Base-by-base conservation (phyloP, 1,139 yeast genomes). In the Yamadazyma kanchanaburiensis region DNA sequence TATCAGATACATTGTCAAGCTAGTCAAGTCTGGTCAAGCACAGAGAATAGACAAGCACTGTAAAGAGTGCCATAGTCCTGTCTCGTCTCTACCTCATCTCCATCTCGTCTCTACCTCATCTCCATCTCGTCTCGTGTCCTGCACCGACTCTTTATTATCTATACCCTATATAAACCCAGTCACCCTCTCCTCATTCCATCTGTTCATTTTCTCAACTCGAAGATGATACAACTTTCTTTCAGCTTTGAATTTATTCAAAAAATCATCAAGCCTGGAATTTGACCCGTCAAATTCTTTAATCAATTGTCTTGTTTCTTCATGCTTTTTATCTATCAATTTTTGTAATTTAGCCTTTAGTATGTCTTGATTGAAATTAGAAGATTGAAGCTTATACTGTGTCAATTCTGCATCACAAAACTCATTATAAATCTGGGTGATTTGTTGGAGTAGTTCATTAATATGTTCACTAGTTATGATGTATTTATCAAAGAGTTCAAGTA, bases 141-240 rank as follows among this genome's bases (percentile, higher is more conserved):
- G n/a, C n/a, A 22, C 11, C 21, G 28, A 24, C 15, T n/a, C 5
- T 18, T 10, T 10, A 10, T 18, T 8, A 18, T 10, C 20, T 10
- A 18, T 7, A 18, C n/a, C n/a, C 18, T 27, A 57, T 25, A 54
- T 39, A 31, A 62, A 52, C 10, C 83, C 84, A 18, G 77, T 73
- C 0, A 81, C 81, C 33, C 89, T 55, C 39, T 80, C 85, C 47
- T 81, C 88, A 31, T 71, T 64, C 71, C 84, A 70, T 27, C 89
- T 57, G 40, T 72, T 70, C 38, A 77, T 51, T 44, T 78, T 73
- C 51, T 80, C 88, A 35, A 60, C 62, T 21, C 81, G 56, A 32
- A 73, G 48, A 51, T 82, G 83, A 37, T 68, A 77, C 22, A 47
- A 40, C 38, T 70, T 70, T 20, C 87, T 51, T 31, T 64, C 64